Percentiles rank a stretch among this genome's conserved stretches.
phyloP scores from a whole-genome alignment of 2,329 filamentous ascomycete species.

The Coleophoma cylindrospora region DNA sequence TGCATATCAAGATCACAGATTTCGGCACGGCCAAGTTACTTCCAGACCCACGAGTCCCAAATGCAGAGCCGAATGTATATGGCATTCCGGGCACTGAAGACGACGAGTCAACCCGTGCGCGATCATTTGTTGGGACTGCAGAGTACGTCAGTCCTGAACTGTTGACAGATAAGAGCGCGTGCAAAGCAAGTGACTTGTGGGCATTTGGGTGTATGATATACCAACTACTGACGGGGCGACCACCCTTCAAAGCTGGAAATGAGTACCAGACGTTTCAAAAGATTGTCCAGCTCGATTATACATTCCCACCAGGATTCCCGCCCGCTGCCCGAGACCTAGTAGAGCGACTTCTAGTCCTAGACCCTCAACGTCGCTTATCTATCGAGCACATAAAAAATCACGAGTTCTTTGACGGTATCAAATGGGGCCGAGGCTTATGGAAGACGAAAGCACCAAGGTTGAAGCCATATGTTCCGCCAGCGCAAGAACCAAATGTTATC shows the following conservation, averaged over 20 bases:
- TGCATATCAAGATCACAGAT: conserved; percentile 98
- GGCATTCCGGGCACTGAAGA: conserved; percentile 34
- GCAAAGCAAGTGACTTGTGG: conserved; percentile 97
- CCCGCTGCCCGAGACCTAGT: conserved; percentile 81
- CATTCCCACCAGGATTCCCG: conserved; percentile 87
- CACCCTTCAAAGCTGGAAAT: conserved; percentile 92
- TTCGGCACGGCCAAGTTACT: conserved; percentile 98
- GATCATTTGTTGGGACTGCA: conserved; percentile 94
- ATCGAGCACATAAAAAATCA: conserved; percentile 98
- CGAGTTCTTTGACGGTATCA: conserved; percentile 85
- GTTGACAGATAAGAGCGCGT: conserved; percentile 93
- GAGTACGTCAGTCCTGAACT: conserved; percentile 98
- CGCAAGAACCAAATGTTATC: conserved; percentile 69
- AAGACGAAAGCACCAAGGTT: conserved; percentile 82
- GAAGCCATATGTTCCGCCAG: conserved; percentile 74
- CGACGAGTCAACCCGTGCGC: conserved; percentile 67
- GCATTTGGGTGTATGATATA: conserved; percentile 98
- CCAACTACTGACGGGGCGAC: conserved; percentile 89
- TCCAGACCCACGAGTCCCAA: conserved; percentile 43
- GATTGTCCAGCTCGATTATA: conserved; percentile 90
- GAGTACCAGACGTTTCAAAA: conserved; percentile 99
- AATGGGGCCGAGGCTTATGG: conserved; percentile 83
- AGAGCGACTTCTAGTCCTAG: conserved; percentile 83
- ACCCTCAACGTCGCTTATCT: conserved; percentile 76
- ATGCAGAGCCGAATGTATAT: conserved; percentile 24